Base-by-base conservation (phyloP, 441 rosid genomes). In the Pelargonium citronellum region DNA sequence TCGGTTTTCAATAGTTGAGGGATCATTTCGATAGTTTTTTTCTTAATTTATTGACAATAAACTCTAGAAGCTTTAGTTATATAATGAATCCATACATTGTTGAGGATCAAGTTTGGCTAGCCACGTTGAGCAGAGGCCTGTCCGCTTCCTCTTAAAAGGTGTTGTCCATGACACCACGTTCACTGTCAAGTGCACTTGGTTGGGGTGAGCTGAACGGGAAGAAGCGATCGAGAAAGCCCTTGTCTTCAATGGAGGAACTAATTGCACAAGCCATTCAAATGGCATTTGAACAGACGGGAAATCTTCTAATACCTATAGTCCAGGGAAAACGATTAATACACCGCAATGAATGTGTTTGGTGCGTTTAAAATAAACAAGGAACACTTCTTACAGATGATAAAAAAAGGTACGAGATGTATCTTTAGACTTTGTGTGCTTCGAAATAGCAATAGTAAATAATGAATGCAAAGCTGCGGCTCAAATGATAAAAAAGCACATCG, bases 271-370 rank as follows among this genome's bases (percentile, higher is more conserved):
- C 99, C 98, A 92, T 73, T 95, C 95, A 61, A 95, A 87, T 66
- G 99, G 96, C 86, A 95, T 78, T 79, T 87, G 87, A 67, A 89
- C 99, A 9, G 97, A 95, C 65, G 96, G 92, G 73, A 95, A 95
- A 84, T 95, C 99, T 83, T 89, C 91, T 60, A 92, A 69, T 72
- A 90, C 98, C 99, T 92, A 70, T 64, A 79, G 22, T 57, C 65
- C 9, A 75, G 10, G 43, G 43, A 39, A 39, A 7, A 39, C 10
- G 43, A 39, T 39, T 39, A 39, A 39, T 7, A 39, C 9, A 39
- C 10, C 43, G 9, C 7, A 39, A 7, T 1, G 43, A 39, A 39
- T 7, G 27, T 58, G 39, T 41, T 20, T 1, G 30, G 41, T 30
- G 44, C 64, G 20, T 3, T 19, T 9, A 43, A 66, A 43, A 10